These are phyloP conservation scores for Thelephora ganbajun DNA, from an alignment of 768 basidiomycete genomes.

Conservation along the genomic window DNA sequence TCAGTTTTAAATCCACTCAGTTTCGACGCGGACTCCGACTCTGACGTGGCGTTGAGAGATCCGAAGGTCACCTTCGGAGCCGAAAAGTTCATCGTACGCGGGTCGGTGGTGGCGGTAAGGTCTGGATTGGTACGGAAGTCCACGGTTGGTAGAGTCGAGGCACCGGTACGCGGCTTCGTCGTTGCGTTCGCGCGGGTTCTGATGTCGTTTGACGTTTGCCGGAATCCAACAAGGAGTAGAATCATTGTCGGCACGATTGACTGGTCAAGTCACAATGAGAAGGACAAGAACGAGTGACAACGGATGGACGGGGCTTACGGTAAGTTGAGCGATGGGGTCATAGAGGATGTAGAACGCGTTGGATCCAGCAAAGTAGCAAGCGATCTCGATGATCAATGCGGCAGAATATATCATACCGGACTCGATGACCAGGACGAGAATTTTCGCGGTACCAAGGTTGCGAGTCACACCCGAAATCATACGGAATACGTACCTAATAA, in stretches of 20 bases:
- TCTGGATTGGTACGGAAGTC: too few relatives aligned
- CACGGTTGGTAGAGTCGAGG: too few relatives aligned
- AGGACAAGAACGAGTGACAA: neutral
- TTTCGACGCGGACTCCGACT: too few relatives aligned
- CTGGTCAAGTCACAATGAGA: slow-evolving; percentile 6
- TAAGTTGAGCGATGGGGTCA: slow-evolving; percentile 23
- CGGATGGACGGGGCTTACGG: slow-evolving; percentile 7
- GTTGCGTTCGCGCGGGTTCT: too few relatives aligned
- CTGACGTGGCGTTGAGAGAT: too few relatives aligned
- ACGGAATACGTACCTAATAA: slow-evolving; percentile 13
- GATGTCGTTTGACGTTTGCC: slow-evolving; percentile 16
- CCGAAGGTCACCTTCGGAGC: too few relatives aligned
- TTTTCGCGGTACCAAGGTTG: slow-evolving; percentile 9
- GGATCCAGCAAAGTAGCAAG: slow-evolving; percentile 19
- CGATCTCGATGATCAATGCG: slow-evolving; percentile 20
- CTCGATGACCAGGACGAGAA: slow-evolving; percentile 18
- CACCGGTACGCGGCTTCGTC: neutral
- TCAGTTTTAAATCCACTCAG: too few relatives aligned
- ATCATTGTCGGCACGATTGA: slow-evolving; percentile 20
- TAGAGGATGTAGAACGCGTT: slow-evolving; percentile 25
- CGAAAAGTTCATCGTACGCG: too few relatives aligned
- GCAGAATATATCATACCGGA: slow-evolving; percentile 20
- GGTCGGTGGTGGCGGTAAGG: too few relatives aligned
- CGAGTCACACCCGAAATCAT: slow-evolving; percentile 6
- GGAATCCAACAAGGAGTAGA: slow-evolving; percentile 16